Evolutionary conservation across 306 rosid genomes (phyloP), one percentile per base, ranked within the genome.

Genomic region (Prunus mume): DNA sequence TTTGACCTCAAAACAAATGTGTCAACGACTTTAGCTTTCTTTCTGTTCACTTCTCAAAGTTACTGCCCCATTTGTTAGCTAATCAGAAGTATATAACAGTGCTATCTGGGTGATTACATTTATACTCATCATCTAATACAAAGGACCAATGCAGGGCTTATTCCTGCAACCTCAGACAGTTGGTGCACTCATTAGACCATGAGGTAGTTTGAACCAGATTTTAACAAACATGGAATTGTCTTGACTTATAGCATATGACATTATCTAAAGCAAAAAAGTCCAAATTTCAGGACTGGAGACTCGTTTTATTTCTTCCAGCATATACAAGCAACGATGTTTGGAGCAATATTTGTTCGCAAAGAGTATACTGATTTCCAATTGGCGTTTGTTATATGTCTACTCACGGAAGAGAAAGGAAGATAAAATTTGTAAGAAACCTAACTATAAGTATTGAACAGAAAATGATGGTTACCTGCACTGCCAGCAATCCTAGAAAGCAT

Each of bases 401-500:
- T 20, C 45, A 73, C 14, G 18, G 27, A 15, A 25, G 78, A 47
- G 56, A 49, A 50, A 69, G 41, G n/a, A 50, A 50, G 9, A 49
- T 27, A 18, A 74, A 30, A 45, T 62, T 1, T 62, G 9, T 55
- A 10, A 38, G 32, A n/a, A 60, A 32, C 68, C 52, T 18, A 72
- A 25, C 56, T 34, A 65, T 24, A 76, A 10, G 28, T 24, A 71
- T 14, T 34, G 45, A 51, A 72, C 32, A 17, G 17, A 73, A 77
- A 67, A 51, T 14, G 47, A 54, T 38, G 78, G 46, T 56, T 87
- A 93, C 98, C 93, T 93, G 85, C 24, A 93, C 83, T 38, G 98
- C 97, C 78, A 93, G 95, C 75, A 88, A 3, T 64, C 98, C 98
- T 49, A 91, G 80, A 82, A 93, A 93, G 84, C 97, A 93, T 5